Base-by-base conservation (phyloP, 2,329 filamentous ascomycete genomes). In the Microsporum canis region DNA sequence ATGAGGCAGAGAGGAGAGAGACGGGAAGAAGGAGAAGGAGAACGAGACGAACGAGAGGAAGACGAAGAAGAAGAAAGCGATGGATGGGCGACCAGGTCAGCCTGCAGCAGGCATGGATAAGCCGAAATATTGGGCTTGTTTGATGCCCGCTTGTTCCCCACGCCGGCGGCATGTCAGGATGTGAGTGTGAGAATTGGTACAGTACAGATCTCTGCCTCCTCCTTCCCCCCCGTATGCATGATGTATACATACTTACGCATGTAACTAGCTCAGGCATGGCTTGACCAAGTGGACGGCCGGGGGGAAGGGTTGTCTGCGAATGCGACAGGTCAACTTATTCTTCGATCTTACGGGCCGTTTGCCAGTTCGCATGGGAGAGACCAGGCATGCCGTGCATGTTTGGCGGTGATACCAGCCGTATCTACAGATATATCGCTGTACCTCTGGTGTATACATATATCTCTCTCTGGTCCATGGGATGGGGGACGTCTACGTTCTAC, bases 261-360 rank as follows among this genome's bases (percentile, higher is more conserved):
- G 45, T 49, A 49, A 49, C 45, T 49, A 49, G 45, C 45, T 49
- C 45, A 49, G 34, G 45, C 45, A 49, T 49, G 45, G 45, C 45
- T 49, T 49, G 45, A 49, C 45, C 45, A 49, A 23, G 45, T 49
- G 45, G 45, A 49, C 45, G 45, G 45, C 23, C 45, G 1, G 45
- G 45, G 43, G 45, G 17, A 23, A 23, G 17, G 45, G 43, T 23
- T 29, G 43, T 49, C 23, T 49, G 45, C 45, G 45, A 49, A 49
- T 49, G 45, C 45, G 45, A 49, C 45, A 49, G 45, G 45, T 33
- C 45, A 31, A 49, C 23, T 49, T 49, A 47, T 12, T 27, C 43
- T 23, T 29, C 8, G 7, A 43, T 43, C n/a, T 12, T 43, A 12
- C 45, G 23, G 45, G 8, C 23, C 45, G 45, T 49, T 31, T 49